Percentiles rank a stretch among this genome's conserved stretches.
These are phyloP conservation scores for Fusarium xylarioides DNA, from an alignment of 2,329 filamentous ascomycete species.

Conservation along the genomic window DNA sequence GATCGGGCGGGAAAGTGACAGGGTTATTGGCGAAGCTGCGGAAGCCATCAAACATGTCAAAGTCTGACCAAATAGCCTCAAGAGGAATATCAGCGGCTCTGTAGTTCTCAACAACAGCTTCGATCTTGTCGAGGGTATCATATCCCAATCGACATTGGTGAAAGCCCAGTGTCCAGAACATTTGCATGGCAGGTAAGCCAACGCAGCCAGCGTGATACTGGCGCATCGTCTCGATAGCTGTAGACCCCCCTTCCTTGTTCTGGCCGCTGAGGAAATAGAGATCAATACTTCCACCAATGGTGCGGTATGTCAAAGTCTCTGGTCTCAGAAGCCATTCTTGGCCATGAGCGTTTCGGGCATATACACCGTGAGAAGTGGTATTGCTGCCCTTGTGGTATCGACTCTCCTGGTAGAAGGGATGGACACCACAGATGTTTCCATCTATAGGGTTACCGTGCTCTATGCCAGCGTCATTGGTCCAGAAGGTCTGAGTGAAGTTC, in stretches of 20 bases:
- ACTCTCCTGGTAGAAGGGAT: not conserved
- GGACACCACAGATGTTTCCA: not conserved
- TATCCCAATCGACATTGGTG: not conserved
- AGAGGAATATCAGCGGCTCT: not conserved
- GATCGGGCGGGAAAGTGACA: not conserved
- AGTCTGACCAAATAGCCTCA: slow-evolving; percentile 13
- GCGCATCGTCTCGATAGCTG: not conserved
- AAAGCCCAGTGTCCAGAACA: not conserved
- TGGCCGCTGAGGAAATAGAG: not conserved
- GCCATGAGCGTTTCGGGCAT: not conserved
- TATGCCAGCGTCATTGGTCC: not conserved
- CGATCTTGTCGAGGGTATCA: not conserved
- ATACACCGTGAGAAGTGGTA: not conserved
- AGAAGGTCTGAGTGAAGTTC: not conserved
- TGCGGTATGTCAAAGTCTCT: not conserved
- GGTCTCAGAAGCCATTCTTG: not conserved
- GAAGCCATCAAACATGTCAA: slow-evolving; percentile 15
- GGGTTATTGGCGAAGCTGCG: slow-evolving; percentile 11
- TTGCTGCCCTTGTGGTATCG: not conserved
- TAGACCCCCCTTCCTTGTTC: not conserved
- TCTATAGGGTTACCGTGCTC: not conserved
- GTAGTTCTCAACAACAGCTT: not conserved
- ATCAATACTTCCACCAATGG: not conserved
- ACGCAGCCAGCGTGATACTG: not conserved
- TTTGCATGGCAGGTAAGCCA: not conserved